Conservation (phyloP, 805 yeast genomes). For the Grigorovia yakushimaensis region DNA sequence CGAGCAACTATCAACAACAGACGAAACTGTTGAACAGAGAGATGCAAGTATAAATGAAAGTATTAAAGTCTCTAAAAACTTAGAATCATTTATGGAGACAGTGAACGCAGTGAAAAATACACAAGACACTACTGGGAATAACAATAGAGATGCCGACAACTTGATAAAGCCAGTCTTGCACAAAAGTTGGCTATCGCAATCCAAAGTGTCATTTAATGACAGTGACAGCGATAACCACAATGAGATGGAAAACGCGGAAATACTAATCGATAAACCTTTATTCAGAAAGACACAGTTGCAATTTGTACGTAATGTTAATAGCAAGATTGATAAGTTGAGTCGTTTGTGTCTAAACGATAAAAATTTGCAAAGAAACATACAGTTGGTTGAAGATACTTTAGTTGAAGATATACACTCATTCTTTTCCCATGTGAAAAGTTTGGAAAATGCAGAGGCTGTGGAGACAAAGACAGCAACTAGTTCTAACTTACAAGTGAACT, state of each 20-base stretch:
- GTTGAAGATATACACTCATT: not conserved
- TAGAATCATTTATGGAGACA: conserved; percentile 2
- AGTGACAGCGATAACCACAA: conserved; percentile 1
- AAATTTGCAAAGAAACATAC: not conserved
- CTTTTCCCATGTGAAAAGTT: not conserved
- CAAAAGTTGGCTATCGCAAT: conserved; percentile 1
- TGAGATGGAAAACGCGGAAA: not conserved
- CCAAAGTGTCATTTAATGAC: conserved; percentile 2
- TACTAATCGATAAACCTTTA: not conserved
- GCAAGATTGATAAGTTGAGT: not conserved
- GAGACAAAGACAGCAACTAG: not conserved
- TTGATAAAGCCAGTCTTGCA: not conserved
- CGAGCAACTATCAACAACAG: not conserved
- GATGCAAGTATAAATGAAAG: not conserved
- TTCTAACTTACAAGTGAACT: not conserved
- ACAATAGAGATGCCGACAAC: not conserved
- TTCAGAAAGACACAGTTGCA: not conserved
- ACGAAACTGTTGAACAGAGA: too few species aligned
- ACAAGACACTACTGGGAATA: not conserved
- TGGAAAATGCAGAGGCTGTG: not conserved
- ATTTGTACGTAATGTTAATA: not conserved
- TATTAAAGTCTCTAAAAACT: not conserved
- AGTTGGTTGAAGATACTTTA: not conserved
- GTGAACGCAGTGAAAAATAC: not conserved
- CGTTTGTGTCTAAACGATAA: not conserved